Base-by-base conservation (phyloP, 2,329 filamentous ascomycete genomes). In the Colletotrichum incanum region DNA sequence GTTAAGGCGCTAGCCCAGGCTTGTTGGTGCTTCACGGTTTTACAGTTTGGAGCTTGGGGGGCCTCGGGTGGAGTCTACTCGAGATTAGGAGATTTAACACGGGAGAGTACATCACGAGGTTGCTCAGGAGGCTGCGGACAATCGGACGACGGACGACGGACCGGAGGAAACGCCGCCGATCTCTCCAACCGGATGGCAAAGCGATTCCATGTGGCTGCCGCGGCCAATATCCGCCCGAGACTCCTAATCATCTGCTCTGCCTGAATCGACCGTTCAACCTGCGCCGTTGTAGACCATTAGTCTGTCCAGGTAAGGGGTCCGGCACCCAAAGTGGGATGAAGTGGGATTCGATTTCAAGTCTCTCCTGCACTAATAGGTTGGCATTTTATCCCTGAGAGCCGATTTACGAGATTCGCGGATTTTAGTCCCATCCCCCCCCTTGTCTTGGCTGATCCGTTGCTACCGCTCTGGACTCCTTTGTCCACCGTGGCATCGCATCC, bases 161-260 rank as follows among this genome's bases (percentile, higher is more conserved):
- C 67, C 63, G 47, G 43, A 34, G 41, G 43, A 56, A 63, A 61
- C 39, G 34, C 49, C 56, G 41, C 41, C 56, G 43, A 55, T 49
- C 23, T 20, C 31, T 28, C 31, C 18, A 34, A n/a, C 41, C n/a
- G n/a, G 12, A 31, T 14, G 4, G 49, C 26, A 28, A 62, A 50
- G 43, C n/a, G 12, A 39, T 50, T 1, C 59, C 31, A 31, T 16
- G 50, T 49, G 59, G 50, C 66, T 62, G 41, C 41, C 54, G 59
- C 66, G 63, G 68, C 68, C 64, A 71, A 45, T 50, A 18, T 62
- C 41, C 68, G 49, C 43, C 62, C 49, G 41, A 43, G 65, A 54
- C 47, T 54, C 54, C 54, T 23, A 20, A 26, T 26, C 45, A 31
- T 56, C 41, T 65, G 67, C 43, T 16, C 45, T 34, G 54, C 62